These are phyloP conservation scores for Crithidia expoeki DNA, from an alignment of 208 protist genomes.

Conservation along the genomic window DNA sequence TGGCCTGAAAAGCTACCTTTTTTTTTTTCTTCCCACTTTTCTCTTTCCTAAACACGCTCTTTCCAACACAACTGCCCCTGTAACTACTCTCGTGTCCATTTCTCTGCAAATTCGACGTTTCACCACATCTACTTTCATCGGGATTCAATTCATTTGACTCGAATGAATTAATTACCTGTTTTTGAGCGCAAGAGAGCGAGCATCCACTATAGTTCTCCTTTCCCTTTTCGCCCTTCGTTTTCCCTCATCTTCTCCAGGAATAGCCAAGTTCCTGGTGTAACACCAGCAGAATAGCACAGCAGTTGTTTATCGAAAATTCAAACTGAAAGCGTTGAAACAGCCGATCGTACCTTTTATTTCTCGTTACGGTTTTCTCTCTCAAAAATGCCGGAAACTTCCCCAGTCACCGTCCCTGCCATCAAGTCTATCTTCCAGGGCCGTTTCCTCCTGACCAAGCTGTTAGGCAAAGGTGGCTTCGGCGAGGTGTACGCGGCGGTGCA, in stretches of 20 bases:
- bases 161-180: not conserved
- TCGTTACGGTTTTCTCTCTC: not conserved
- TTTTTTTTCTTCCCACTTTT: not conserved
- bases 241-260: not conserved
- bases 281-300: too few relatives aligned
- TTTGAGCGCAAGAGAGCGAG: not conserved
- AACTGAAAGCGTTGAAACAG: not conserved
- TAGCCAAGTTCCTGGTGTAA: not conserved
- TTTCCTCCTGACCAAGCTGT: constrained; percentile 65
- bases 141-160: too few relatives aligned
- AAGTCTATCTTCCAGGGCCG: constrained; percentile 71
- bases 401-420: constrained; percentile 20
- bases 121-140: too few relatives aligned
- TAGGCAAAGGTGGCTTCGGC: constrained; percentile 98
- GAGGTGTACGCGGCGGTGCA: constrained; percentile 95
- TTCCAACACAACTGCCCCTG: too few relatives aligned
- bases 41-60: too few relatives aligned
- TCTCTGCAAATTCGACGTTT: too few relatives aligned
- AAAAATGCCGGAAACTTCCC: constrained; percentile 33
- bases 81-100: too few relatives aligned
- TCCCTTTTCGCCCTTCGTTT: not conserved
- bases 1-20: not conserved
- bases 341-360: not conserved
- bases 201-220: not conserved
- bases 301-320: too few relatives aligned